Base-by-base conservation (phyloP, 202 grass and related monocot genomes). In the Schoenoplectus tabernaemontani region DNA sequence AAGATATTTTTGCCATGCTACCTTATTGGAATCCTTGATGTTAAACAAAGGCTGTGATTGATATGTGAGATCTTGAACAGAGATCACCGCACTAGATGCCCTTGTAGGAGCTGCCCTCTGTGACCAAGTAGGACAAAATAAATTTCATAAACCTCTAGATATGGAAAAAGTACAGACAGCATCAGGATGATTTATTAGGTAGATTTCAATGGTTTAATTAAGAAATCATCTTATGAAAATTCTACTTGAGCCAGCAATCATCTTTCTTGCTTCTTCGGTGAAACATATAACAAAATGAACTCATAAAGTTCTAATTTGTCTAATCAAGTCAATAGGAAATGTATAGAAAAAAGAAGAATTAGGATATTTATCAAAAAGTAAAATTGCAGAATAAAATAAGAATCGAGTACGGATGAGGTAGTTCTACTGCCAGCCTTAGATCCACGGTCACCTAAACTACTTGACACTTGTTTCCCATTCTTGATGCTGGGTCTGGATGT, bases 1-100 rank as follows among this genome's bases (percentile, higher is more conserved):
- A 64, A 80, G 37, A 64, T 22, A 46, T 41, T 4, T 9, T n/a
- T 44, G 59, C 28, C 19, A 50, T 41, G 39, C 8, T 60, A 99
- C 96, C 92, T 99, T 99, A 50, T 96, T 99, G 32, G 96, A 99
- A 83, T 99, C 96, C 76, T 85, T 99, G 62, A 96, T 88, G 82
- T 93, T 99, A 88, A 99, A 99, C 79, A 96, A 87, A 41, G 90
- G 81, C 54, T 99, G 96, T 64, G 89, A 92, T 15, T 99, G 92
- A 57, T 59, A 28, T 10, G 44, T 74, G 19, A 87, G 77, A 78
- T 99, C 96, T 85, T 96, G 96, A 81, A 86, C 78, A 80, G 92
- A 89, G 50, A 87, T 79, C 83, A 87, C 82, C 71, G 75, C 54
- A 71, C 85, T 82, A 19, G 92, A 99, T 30, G 83, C 80, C 82